Evolutionary conservation across 768 basidiomycete genomes (phyloP).

Genomic region (Xerocomellus chrysenteron): DNA sequence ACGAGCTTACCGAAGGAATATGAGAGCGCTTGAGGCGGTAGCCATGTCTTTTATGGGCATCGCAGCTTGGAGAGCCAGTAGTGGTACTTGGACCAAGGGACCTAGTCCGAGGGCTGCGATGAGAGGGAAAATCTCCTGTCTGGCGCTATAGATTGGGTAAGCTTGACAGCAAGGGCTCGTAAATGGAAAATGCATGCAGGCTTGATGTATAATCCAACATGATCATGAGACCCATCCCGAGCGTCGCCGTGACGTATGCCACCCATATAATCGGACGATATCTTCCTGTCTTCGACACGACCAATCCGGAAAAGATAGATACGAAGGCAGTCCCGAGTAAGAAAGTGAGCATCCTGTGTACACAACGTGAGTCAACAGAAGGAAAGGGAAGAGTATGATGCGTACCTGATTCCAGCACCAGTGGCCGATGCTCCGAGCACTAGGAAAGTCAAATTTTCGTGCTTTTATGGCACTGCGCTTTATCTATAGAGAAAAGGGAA

Average conservation of each 20-base stretch:
- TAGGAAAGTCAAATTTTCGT: constrained; percentile 12
- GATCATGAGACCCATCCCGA: constrained; percentile 77
- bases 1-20: constrained; percentile 59
- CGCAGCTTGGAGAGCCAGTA: constrained; percentile 77
- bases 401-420: constrained; percentile 62
- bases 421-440: constrained; percentile 75
- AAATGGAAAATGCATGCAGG: constrained; percentile 7
- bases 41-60: constrained; percentile 93
- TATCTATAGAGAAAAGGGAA: too few relatives aligned
- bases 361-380: neutral
- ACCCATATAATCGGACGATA: constrained; percentile 67
- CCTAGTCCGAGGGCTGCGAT: constrained; percentile 68
- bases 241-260: constrained; percentile 52
- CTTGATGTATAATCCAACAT: constrained; percentile 58
- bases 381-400: neutral
- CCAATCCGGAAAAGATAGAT: constrained; percentile 56
- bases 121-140: constrained; percentile 61
- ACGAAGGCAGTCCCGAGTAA: constrained; percentile 58
- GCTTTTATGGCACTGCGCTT: too few relatives aligned
- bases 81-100: constrained; percentile 61
- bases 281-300: constrained; percentile 54
- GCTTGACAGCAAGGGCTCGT: neutral
- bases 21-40: constrained; percentile 68
- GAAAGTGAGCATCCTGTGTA: constrained; percentile 66
- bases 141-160: constrained; percentile 41